Percentiles rank a stretch among this genome's conserved stretches.
These are phyloP conservation scores for Xylaria curta DNA, from an alignment of 495 filamentous ascomycete species.

Conservation along the genomic window DNA sequence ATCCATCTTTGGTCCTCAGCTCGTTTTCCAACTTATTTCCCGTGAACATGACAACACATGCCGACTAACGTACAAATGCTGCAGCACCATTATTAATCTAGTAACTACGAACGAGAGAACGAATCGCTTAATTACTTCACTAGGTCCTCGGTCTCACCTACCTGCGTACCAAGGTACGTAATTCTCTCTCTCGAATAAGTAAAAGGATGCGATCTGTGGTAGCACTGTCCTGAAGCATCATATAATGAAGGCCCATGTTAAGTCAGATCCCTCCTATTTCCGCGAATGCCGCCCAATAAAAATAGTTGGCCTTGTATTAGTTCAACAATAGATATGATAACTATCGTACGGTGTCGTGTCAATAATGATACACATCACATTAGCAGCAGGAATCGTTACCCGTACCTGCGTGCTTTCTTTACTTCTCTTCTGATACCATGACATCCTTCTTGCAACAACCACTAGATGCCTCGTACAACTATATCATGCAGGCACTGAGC, in stretches of 20 bases:
- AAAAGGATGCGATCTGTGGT: background rate
- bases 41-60: background rate
- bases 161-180: background rate
- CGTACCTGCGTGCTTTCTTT: background rate
- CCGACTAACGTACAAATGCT: background rate
- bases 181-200: background rate
- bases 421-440: background rate
- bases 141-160: background rate
- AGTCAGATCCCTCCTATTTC: background rate
- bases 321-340: background rate
- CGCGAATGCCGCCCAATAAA: background rate
- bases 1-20: too few relatives aligned
- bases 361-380: background rate
- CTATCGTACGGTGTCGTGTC: background rate
- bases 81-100: background rate
- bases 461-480: background rate
- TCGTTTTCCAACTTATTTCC: too few relatives aligned
- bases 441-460: background rate
- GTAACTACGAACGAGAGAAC: background rate
- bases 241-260: background rate
- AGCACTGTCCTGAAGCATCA: background rate
- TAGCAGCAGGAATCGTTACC: background rate
- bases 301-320: background rate
- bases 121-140: too few relatives aligned
- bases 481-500: background rate